These are phyloP conservation scores for Backusella tuberculispora DNA, from an alignment of 192 early-diverging fungal genomes.

Conservation along the genomic window DNA sequence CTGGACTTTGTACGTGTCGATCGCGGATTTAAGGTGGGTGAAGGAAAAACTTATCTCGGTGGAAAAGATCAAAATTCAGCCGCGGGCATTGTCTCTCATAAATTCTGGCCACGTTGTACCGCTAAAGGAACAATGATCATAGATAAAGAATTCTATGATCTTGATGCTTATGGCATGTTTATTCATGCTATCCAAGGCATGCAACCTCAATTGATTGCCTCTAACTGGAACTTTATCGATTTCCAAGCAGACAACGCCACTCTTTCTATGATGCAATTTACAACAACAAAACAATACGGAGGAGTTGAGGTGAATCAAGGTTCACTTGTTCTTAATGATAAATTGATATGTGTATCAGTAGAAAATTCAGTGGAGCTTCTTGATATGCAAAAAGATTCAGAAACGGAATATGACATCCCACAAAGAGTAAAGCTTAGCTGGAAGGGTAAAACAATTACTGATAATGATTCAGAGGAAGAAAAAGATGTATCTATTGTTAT, in stretches of 20 bases:
- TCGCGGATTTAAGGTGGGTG: constrained; percentile 80
- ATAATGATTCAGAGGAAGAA: constrained; percentile 59
- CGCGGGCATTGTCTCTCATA: constrained; percentile 69
- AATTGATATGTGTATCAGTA: constrained; percentile 74
- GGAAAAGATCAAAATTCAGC: constrained; percentile 46
- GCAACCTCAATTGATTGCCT: constrained; percentile 81
- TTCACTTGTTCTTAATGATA: constrained; percentile 65
- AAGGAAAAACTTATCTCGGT: constrained; percentile 78
- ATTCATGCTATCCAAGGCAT: constrained; percentile 85
- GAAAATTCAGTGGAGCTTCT: constrained; percentile 73
- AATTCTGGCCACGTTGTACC: constrained; percentile 82
- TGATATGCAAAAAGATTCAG: constrained; percentile 65
- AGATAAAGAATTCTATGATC: constrained; percentile 65
- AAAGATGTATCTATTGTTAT: constrained; percentile 68
- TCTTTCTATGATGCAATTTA: constrained; percentile 76
- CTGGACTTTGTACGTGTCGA: constrained; percentile 68
- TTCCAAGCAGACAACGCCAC: constrained; percentile 72
- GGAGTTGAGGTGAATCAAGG: constrained; percentile 73
- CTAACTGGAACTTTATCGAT: constrained; percentile 84
- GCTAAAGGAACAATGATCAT: constrained; percentile 75
- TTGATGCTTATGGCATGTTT: constrained; percentile 72
- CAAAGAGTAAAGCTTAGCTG: constrained; percentile 69
- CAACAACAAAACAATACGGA: constrained; percentile 73
- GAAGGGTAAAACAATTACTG: constrained; percentile 75
- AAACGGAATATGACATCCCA: constrained; percentile 86